These are phyloP conservation scores for Boletus vermiculosoides DNA, from an alignment of 768 basidiomycete species.

Conservation along the genomic window DNA sequence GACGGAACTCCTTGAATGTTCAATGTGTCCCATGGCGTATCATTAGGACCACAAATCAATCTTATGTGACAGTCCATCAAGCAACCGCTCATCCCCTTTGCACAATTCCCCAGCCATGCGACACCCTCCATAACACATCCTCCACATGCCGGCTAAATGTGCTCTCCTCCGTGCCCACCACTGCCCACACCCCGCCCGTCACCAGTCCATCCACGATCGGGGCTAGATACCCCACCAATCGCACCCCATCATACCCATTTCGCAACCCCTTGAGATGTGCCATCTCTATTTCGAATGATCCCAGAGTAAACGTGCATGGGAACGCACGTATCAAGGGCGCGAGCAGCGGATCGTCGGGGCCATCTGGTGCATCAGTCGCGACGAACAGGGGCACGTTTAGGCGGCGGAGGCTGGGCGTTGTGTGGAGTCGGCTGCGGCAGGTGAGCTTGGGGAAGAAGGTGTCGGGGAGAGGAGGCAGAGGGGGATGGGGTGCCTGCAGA, in stretches of 20 bases:
- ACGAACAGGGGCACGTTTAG: constrained; percentile 65
- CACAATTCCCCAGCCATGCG: constrained; percentile 51
- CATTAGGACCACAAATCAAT: no score
- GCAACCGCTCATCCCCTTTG: constrained; percentile 39
- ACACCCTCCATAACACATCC: constrained; percentile 64
- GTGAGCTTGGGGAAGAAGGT: constrained; percentile 5
- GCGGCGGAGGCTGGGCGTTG: constrained; percentile 24
- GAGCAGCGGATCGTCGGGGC: constrained; percentile 43
- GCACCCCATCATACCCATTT: constrained; percentile 50
- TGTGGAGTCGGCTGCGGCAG: constrained; percentile 45
- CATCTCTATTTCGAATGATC: constrained; percentile 44
- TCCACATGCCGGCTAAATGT: constrained; percentile 72
- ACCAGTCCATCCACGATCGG: constrained; percentile 75
- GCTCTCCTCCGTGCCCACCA: constrained; percentile 71
- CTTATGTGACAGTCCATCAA: no score
- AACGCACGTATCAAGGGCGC: constrained; percentile 49
- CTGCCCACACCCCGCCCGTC: constrained; percentile 50
- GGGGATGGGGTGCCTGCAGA: constrained; percentile 17
- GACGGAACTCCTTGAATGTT: no score
- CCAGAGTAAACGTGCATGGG: constrained; percentile 61
- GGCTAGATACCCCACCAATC: constrained; percentile 45
- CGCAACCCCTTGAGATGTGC: constrained; percentile 34
- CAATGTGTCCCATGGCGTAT: no score
- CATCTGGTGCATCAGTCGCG: constrained; percentile 55
- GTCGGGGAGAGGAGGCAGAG: constrained; percentile 60